Evolutionary conservation across 441 rosid genomes (phyloP), one percentile per base, ranked within the genome.

Genomic region (Corymbia calophylla): DNA sequence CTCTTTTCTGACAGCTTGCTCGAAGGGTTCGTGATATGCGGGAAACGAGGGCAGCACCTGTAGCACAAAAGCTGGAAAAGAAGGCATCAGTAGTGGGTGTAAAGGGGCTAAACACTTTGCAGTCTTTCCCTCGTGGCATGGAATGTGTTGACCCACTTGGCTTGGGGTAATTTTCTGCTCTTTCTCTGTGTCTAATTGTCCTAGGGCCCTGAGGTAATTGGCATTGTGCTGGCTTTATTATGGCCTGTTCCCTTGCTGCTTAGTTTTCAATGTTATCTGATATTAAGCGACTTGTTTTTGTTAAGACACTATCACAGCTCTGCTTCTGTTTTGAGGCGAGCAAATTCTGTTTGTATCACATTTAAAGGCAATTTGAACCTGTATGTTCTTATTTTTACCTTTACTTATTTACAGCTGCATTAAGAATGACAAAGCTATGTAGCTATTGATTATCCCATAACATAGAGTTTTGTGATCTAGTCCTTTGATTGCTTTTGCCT

Each of bases 1-100:
- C 56, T 86, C 58, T 88, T 90, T 48, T 89, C 31, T 13, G 89
- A 89, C 93, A 98, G 99, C 99, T 98, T 92, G 93, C 96, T 64
- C 97, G 99, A 87, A 95, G 99, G 86, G 98, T 98, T 89, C 98
- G 99, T 88, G 99, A 94, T 56, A 98, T 98, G 99, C 93, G 99
- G 91, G 99, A 98, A 92, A 91, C 96, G 49, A 95, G 98, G 93
- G 95, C 97, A 25, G 98, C 95, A 70, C 99, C 98, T 7, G 95
- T 93, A 91, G 96, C 96, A 68, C 97, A 94, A 88, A 97, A 96
- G 91, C 93, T 91, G 90, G 99, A 96, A 89, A 91, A 89, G 89
- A 95, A 94, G 88, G 95, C 93, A 86, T 89, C 99, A 3, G 94
- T 90, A 60, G 49, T 92, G 44, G 96, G 90, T 48, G 91, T 92